Conservation (phyloP, 495 filamentous ascomycete species). For the Aspergillus ellipticus region DNA sequence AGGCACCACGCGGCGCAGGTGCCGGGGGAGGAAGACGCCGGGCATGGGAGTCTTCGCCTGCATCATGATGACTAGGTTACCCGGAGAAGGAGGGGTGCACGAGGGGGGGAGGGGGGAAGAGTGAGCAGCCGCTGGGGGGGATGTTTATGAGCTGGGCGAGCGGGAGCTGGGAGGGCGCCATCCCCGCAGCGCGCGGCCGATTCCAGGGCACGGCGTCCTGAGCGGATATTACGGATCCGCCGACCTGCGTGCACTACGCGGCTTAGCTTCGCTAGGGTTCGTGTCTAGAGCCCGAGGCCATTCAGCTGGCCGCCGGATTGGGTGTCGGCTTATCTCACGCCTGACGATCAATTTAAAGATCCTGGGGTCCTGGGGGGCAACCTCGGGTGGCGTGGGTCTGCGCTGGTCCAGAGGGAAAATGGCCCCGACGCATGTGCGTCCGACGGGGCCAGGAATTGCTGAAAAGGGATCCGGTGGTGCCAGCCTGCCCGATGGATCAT, state of each 20-base stretch:
- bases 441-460: background rate
- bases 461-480: background rate
- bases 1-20: conserved; percentile 18
- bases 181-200: background rate
- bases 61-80: background rate
- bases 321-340: background rate
- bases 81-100: background rate
- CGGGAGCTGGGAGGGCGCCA: background rate
- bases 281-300: background rate
- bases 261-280: background rate
- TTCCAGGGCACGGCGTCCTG: background rate
- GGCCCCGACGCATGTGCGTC: conserved; percentile 8
- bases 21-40: conserved; percentile 14
- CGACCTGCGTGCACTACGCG: background rate
- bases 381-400: background rate
- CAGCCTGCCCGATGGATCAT: background rate
- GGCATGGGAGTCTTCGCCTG: conserved; percentile 2
- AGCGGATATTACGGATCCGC: background rate
- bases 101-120: background rate
- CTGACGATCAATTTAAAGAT: background rate
- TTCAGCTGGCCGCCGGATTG: background rate
- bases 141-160: background rate
- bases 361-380: background rate
- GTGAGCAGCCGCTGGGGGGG: background rate
- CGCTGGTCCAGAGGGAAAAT: background rate